Percentiles rank a stretch among this genome's conserved stretches.
Conservation (phyloP, 2,329 filamentous ascomycete species). For the Alternaria hordeiaustralica region DNA sequence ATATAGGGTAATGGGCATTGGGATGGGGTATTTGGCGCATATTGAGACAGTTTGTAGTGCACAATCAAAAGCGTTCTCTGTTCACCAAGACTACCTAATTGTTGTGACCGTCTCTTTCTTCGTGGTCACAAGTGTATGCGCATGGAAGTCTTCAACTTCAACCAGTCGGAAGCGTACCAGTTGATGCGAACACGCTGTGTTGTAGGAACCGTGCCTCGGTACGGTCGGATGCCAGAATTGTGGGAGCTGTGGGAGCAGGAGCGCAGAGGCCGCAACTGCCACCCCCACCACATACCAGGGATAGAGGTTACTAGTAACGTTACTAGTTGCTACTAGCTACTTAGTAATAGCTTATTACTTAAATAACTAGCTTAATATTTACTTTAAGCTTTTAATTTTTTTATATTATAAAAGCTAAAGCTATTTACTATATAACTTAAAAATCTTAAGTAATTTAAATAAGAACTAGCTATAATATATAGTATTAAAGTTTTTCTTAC, state of each 20-base stretch:
- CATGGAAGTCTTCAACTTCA: neutral
- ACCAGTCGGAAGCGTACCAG: neutral
- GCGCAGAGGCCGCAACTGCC: conserved; percentile 1
- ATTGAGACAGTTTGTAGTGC: conserved; percentile 15
- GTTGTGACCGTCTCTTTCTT: neutral
- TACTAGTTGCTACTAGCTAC: too few relatives aligned
- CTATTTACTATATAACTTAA: too few relatives aligned
- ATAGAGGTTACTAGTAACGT: too few relatives aligned
- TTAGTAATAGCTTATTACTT: too few relatives aligned
- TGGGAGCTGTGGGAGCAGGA: neutral
- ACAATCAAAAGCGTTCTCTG: conserved; percentile 27
- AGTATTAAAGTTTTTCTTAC: too few relatives aligned
- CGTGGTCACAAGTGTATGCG: neutral
- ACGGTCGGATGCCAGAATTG: conserved; percentile 14
- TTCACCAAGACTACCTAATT: neutral
- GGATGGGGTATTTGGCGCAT: conserved; percentile 30
- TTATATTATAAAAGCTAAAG: too few relatives aligned
- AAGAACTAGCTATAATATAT: too few relatives aligned
- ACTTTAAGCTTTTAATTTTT: too few relatives aligned
- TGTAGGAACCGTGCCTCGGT: neutral
- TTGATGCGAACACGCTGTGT: neutral
- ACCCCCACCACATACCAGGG: conserved; percentile 18
- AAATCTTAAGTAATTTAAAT: too few relatives aligned
- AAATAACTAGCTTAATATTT: too few relatives aligned
- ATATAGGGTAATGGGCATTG: conserved; percentile 27